Percentiles rank a stretch among this genome's conserved stretches.
phyloP scores from a whole-genome alignment of 2,329 filamentous ascomycete genomes.

The Chalaropsis thielavioides region DNA sequence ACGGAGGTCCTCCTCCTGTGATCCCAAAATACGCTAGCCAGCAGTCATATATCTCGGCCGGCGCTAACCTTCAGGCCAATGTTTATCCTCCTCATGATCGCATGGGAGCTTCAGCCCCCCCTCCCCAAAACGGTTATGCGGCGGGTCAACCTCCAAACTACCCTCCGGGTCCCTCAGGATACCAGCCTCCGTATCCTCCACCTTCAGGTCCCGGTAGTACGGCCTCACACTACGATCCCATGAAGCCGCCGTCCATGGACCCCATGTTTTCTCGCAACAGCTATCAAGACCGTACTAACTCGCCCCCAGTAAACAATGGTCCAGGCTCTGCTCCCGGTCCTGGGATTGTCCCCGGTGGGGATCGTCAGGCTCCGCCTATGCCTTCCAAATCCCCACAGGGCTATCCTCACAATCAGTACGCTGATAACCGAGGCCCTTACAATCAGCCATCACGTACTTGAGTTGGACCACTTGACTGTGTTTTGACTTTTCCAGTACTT shows the following conservation, averaged over 20 bases:
- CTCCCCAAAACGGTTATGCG: slow-evolving; percentile 14
- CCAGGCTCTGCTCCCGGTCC: neutral
- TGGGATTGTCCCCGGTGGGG: neutral
- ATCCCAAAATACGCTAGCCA: slow-evolving; percentile 9
- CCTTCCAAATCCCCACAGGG: slow-evolving; percentile 14
- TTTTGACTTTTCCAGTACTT: neutral
- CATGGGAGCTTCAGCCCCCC: slow-evolving; percentile 12
- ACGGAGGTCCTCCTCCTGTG: slow-evolving; percentile 12
- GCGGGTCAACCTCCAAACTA: slow-evolving; percentile 16
- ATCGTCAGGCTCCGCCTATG: slow-evolving; percentile 3
- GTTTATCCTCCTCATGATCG: slow-evolving; percentile 13
- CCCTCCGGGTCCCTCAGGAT: slow-evolving; percentile 5
- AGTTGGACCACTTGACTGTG: neutral
- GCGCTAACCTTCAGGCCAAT: slow-evolving; percentile 10
- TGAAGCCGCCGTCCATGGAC: slow-evolving; percentile 12
- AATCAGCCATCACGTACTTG: slow-evolving; percentile 5
- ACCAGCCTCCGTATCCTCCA: slow-evolving; percentile 2
- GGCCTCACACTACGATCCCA: slow-evolving; percentile 14
- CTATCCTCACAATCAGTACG: slow-evolving; percentile 14
- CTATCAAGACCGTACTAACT: slow-evolving; percentile 15
- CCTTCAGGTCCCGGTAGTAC: neutral
- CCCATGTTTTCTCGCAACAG: slow-evolving; percentile 11
- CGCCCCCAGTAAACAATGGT: slow-evolving; percentile 13
- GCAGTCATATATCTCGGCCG: slow-evolving; percentile 11
- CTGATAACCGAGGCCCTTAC: slow-evolving; percentile 13